Evolutionary conservation across 1,284 basidiomycete genomes (phyloP).

Genomic region (Ganoderma multipileum): DNA sequence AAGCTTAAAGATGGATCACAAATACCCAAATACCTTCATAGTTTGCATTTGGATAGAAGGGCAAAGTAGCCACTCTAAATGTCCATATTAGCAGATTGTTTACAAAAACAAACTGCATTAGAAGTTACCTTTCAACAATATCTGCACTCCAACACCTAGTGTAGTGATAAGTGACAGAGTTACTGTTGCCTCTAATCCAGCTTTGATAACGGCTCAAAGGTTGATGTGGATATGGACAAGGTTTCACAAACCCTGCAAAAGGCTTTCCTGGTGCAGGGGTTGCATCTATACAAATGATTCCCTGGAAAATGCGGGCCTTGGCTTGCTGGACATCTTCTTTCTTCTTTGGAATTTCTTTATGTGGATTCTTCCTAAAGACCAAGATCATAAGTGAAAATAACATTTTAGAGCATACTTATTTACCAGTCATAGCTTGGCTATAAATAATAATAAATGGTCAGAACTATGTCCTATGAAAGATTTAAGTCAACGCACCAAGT

Average conservation of each 20-base stretch:
- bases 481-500: conserved; percentile 62
- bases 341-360: conserved; percentile 43
- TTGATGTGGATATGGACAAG: conserved; percentile 48
- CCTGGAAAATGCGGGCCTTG: conserved; percentile 42
- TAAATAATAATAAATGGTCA: background rate
- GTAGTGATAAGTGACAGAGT: conserved; percentile 54
- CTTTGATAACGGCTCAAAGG: conserved; percentile 66
- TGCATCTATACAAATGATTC: conserved; percentile 53
- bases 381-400: background rate
- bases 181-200: conserved; percentile 50
- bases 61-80: conserved; percentile 56
- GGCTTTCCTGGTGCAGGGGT: background rate
- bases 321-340: conserved; percentile 41
- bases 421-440: conserved; percentile 73
- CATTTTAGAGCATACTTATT: conserved; percentile 10
- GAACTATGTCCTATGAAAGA: background rate
- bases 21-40: conserved; percentile 46
- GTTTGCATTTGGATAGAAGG: conserved; percentile 52
- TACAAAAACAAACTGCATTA: background rate
- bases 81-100: background rate
- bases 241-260: conserved; percentile 54
- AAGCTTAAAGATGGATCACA: background rate
- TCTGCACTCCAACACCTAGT: conserved; percentile 47
- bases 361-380: conserved; percentile 57
- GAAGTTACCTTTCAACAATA: conserved; percentile 59